A percentile compares a stretch with the other conserved stretches of the same genome.
phyloP scores from a whole-genome alignment of 495 filamentous ascomycete genomes.

The Neurospora pannonica region DNA sequence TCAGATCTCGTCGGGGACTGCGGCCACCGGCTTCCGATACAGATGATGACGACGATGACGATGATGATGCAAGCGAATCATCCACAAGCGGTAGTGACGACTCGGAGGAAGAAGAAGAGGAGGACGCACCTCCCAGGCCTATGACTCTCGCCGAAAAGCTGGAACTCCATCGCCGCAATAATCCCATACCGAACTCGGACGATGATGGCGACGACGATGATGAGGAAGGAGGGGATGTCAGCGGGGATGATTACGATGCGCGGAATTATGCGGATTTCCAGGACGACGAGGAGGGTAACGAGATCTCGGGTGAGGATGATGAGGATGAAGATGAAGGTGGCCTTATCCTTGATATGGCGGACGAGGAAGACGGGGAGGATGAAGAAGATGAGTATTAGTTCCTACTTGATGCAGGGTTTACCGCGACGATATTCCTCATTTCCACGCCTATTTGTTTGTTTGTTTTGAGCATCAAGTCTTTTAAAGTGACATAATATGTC shows the following conservation, averaged over 20 bases:
- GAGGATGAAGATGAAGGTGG: background rate
- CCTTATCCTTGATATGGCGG: background rate
- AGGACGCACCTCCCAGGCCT: background rate
- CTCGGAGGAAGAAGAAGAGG: conserved; percentile 2
- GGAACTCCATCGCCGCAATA: conserved; percentile 3
- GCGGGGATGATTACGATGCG: conserved; percentile 11
- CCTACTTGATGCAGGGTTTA: background rate
- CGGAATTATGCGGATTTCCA: conserved; percentile 11
- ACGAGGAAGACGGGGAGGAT: background rate
- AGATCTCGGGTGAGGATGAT: background rate
- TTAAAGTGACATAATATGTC: too few relatives aligned
- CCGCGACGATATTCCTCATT: background rate
- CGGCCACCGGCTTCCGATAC: background rate
- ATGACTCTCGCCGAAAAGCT: conserved; percentile 11
- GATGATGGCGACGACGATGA: conserved; percentile 2
- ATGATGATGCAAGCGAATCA: background rate
- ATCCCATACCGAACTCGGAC: conserved; percentile 1
- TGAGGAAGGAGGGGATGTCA: conserved; percentile 3
- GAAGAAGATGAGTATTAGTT: background rate
- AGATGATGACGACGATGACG: conserved; percentile 1
- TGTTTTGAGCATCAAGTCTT: too few relatives aligned
- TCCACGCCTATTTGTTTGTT: background rate
- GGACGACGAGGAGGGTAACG: conserved; percentile 11
- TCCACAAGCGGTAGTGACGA: background rate
- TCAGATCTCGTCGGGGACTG: background rate